These are phyloP conservation scores for Somion occarium DNA, from an alignment of 1,284 basidiomycete species.

Conservation along the genomic window DNA sequence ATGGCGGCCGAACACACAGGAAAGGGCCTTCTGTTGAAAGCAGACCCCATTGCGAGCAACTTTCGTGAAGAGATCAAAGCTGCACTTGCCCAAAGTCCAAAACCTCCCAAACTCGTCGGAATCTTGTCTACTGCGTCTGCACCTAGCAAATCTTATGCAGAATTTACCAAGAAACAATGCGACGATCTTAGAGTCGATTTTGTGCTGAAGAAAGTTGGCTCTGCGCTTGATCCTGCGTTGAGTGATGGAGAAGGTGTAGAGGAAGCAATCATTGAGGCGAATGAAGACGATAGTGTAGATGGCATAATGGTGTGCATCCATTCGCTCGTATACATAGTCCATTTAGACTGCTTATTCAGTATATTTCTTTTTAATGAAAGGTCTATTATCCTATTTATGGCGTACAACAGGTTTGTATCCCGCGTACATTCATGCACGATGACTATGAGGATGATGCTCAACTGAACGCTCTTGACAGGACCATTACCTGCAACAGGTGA, in stretches of 20 bases:
- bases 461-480: conserved; percentile 50
- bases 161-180: conserved; percentile 92
- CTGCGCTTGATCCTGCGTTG: conserved; percentile 46
- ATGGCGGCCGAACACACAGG: conserved; percentile 27
- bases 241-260: conserved; percentile 76
- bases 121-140: conserved; percentile 86
- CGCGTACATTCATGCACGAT: conserved; percentile 7
- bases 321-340: conserved; percentile 4
- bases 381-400: conserved; percentile 95
- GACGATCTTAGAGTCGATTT: conserved; percentile 87
- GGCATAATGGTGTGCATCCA: conserved; percentile 94
- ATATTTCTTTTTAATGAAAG: too few relatives aligned
- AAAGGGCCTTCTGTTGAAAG: conserved; percentile 73
- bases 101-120: conserved; percentile 79
- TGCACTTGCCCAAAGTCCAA: conserved; percentile 35
- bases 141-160: conserved; percentile 88
- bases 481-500: conserved; percentile 90
- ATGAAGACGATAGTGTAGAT: conserved; percentile 81
- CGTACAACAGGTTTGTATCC: conserved; percentile 62
- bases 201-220: conserved; percentile 69
- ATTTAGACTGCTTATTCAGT: conserved; percentile 9
- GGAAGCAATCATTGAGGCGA: conserved; percentile 92
- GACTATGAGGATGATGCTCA: background rate
- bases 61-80: conserved; percentile 66
- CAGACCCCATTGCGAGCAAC: conserved; percentile 62